A percentile compares a stretch with the other conserved stretches of the same genome.
These are phyloP conservation scores for Pelargonium citronellum DNA, from an alignment of 441 rosid species.

Conservation along the genomic window DNA sequence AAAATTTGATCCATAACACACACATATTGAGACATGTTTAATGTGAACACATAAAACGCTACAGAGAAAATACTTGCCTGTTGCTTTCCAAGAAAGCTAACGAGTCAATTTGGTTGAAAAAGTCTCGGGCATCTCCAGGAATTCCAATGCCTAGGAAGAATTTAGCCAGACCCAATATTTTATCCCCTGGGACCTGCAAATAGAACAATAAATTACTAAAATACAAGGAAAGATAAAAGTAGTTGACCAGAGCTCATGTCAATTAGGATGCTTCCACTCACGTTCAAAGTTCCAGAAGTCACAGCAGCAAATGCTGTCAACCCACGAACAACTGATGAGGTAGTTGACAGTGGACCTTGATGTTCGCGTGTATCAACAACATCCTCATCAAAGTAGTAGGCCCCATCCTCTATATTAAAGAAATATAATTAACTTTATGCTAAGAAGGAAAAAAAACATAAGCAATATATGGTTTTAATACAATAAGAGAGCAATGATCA, in stretches of 20 bases:
- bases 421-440: conserved; percentile 4
- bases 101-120: conserved; percentile 77
- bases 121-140: conserved; percentile 77
- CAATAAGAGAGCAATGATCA: neutral
- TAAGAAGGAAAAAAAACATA: neutral
- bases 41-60: conserved; percentile 3
- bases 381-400: conserved; percentile 76
- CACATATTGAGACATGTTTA: neutral
- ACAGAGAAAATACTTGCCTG: conserved; percentile 40
- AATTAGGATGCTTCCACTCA: conserved; percentile 27
- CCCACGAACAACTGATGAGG: conserved; percentile 82
- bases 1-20: neutral
- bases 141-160: conserved; percentile 76
- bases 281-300: conserved; percentile 49
- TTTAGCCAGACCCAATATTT: conserved; percentile 75
- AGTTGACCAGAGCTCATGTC: conserved; percentile 14
- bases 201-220: conserved; percentile 26
- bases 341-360: conserved; percentile 65
- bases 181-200: conserved; percentile 70
- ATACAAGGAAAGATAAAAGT: conserved; percentile 16
- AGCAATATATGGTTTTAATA: neutral
- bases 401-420: conserved; percentile 58
- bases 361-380: conserved; percentile 41
- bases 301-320: conserved; percentile 59
- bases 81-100: conserved; percentile 74